These are phyloP conservation scores for Solanum habrochaites DNA, from an alignment of 257 asterid species.

Conservation along the genomic window DNA sequence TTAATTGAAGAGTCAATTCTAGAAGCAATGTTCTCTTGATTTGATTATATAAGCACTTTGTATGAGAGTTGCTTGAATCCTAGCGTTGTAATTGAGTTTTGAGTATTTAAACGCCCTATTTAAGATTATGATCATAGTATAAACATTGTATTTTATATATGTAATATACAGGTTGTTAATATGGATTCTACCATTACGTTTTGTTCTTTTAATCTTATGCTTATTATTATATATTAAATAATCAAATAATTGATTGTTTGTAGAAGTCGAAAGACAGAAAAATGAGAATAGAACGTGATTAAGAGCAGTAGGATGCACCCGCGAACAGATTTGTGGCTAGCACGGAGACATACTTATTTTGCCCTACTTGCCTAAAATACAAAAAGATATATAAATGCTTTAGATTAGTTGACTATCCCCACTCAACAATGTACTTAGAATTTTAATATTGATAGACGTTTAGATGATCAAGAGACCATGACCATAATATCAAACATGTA, in stretches of 20 bases:
- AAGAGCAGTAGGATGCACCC: neutral
- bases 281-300: neutral
- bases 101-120: too few relatives aligned
- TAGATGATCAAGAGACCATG: neutral
- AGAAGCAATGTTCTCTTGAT: neutral
- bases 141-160: too few relatives aligned
- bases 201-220: neutral
- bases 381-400: neutral
- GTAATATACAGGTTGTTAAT: neutral
- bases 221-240: too few relatives aligned
- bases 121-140: neutral
- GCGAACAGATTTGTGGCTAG: neutral
- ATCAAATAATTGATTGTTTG: neutral
- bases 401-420: too few relatives aligned
- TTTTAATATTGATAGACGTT: too few relatives aligned
- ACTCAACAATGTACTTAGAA: neutral
- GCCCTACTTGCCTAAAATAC: neutral
- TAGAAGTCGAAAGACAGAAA: too few relatives aligned
- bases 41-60: neutral
- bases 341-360: neutral
- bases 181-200: neutral
- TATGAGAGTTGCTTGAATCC: too few relatives aligned
- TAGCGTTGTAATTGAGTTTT: too few relatives aligned
- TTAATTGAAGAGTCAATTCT: neutral
- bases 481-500: neutral